Percentiles rank a stretch among this genome's conserved stretches.
Evolutionary conservation across 345 rosid genomes (phyloP).

Genomic region (Acer negundo): DNA sequence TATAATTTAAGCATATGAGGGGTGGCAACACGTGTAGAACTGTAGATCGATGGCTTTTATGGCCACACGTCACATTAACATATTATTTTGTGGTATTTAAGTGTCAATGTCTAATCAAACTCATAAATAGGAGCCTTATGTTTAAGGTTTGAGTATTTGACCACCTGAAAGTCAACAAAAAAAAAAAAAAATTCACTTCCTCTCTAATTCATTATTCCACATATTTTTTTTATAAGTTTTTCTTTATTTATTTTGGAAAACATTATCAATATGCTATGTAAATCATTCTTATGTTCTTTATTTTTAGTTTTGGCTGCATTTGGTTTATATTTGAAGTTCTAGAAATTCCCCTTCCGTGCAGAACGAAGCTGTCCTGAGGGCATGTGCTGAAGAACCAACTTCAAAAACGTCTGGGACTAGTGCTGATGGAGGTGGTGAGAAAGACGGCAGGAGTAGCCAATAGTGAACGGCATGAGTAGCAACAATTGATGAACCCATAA

Average conservation of each 20-base stretch:
- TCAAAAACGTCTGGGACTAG: slow-evolving; percentile 21
- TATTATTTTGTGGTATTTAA: too few species aligned
- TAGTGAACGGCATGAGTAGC: slow-evolving; percentile 21
- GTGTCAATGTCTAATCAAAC: too few species aligned
- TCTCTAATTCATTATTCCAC: too few species aligned
- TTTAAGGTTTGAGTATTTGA: too few species aligned
- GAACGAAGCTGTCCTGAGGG: slow-evolving; percentile 75
- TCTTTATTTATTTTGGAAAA: neutral
- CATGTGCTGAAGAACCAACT: slow-evolving; percentile 55
- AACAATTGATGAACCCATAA: neutral
- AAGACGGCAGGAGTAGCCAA: slow-evolving; percentile 25
- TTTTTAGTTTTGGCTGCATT: slow-evolving; percentile 10
- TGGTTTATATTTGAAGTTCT: neutral
- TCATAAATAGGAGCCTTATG: too few species aligned
- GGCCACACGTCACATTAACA: too few species aligned
- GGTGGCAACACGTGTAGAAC: too few species aligned
- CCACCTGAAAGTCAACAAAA: too few species aligned
- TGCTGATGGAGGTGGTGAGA: slow-evolving; percentile 24
- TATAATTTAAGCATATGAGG: too few species aligned
- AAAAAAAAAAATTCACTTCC: too few species aligned
- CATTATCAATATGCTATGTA: neutral
- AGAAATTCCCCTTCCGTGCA: slow-evolving; percentile 32
- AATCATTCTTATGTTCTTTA: neutral
- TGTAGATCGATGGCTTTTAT: too few species aligned
- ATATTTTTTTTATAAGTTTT: too few species aligned